Base-by-base conservation (phyloP, 176 grass and related monocot species). In the Oropetium thomaeum region DNA sequence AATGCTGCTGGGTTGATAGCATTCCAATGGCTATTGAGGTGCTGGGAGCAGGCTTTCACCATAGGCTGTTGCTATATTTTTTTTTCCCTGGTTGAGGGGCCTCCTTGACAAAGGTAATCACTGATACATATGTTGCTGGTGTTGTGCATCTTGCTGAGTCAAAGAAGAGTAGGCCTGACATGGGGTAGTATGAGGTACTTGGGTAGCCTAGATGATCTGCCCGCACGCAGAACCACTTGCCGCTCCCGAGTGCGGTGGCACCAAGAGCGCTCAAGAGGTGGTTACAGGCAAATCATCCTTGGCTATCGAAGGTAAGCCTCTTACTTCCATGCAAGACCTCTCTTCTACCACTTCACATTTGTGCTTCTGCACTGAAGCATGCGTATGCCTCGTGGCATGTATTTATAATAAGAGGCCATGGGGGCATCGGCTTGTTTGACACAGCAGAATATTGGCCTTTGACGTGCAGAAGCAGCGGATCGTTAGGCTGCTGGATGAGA, bases 211-310 rank as follows among this genome's bases (percentile, higher is more conserved):
- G 60, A 55, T 43, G 85, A 87, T 43, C 39, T 87, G 79, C 66
- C 85, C 39, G 9, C 43, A 48, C 25, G 9, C 55, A 48, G 35
- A 52, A 47, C 31, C 41, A 34, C 23, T 30, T 23, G 64, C 19
- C 5, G 22, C 75, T 33, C 70, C 37, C 10, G 48, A 15, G 8
- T 38, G 59, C 48, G 22, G 19, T 44, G 16, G 73, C 66, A 16
- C 43, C 22, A 68, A 37, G 73, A 49, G 73, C 23, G 20, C 15
- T 12, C 48, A 52, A 8, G 31, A 59, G 85, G 39, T 14, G 12
- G 58, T 47, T 52, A 82, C 73, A 67, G 85, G 73, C 85, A 87
- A 82, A 87, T 87, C 85, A 87, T 82, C 72, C 65, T 82, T 87
- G 85, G 85, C 79, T 87, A 68, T 34, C 79, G 2, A 61, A 87